Base-by-base conservation (phyloP, 495 filamentous ascomycete species). In the Penicillium pancosmium region DNA sequence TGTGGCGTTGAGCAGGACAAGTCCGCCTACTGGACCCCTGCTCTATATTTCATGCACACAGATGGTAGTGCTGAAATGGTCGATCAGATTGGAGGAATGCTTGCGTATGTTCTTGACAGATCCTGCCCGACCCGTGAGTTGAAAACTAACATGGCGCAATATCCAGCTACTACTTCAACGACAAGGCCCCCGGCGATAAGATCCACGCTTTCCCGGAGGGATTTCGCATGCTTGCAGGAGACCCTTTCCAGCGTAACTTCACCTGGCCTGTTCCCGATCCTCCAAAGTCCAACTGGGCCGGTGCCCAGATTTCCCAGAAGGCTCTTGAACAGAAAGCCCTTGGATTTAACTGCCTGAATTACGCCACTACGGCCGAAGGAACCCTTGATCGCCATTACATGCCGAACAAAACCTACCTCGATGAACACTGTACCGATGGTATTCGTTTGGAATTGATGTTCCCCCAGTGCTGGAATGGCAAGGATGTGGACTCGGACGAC, bases 281-380 rank as follows among this genome's bases (percentile, higher is more conserved):
- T n/a, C 82, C 82, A 60, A 88, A 88, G 69, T 91, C 90, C 5
- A 57, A 74, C 19, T 96, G 91, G 90, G 73, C 77, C 40, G 71
- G 65, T 10, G 79, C 73, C 2, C 82, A 88, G 51, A 78, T 76
- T 2, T 82, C 80, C 10, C 91, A 96, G 74, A 61, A 65, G 9
- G 84, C 87, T 33, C 80, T 96, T 21, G 73, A 71, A n/a, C 89
- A 94, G 77, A 88, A 91, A 52, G 91, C 93, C 9, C 56, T 96
- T 31, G 93, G 93, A 3, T 97, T 93, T 80, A 97, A 96, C 77
- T 98, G 93, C 71, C 72, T 98, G 50, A 82, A 96, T 81, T 95
- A 95, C 65, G 54, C 64, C 19, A 36, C 53, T 0, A 59, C 69
- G 0, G 64, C 86, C 18, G 92, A 97, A 67, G 78, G 80, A 1